Base-by-base conservation (phyloP, 202 grass and related monocot species). In the Carex sylvatica region DNA sequence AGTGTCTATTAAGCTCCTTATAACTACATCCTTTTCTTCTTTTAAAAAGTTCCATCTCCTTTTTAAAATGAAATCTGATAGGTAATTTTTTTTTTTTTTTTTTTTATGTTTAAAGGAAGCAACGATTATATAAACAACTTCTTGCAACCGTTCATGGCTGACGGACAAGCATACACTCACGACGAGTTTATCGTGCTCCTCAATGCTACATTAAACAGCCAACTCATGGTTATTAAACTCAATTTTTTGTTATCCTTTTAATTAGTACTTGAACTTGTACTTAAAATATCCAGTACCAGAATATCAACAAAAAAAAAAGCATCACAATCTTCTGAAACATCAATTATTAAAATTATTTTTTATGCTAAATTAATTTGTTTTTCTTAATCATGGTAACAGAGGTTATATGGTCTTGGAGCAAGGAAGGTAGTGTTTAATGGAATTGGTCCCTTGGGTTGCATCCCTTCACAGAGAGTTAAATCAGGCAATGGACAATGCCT, bases 81-180 rank as follows among this genome's bases (percentile, higher is more conserved):
- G 9, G 12, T 3, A 28, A n/a, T n/a, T n/a, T n/a, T n/a, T 35
- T 35, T 35, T 36, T 36, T 4, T 35, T 40, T 62, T 15, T 60
- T 22, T 18, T 62, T 20, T 68, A 65, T 55, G 13, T 83, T 38
- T 66, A 55, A 30, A 98, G 91, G 96, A 84, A 98, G 96, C 96
- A 99, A 95, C 79, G 96, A 95, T 64, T 99, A 99, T 81, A 82
- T 99, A 51, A 99, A 95, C 91, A 99, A 99, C 83, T 99, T 88
- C 89, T 74, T 99, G 72, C 96, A 90, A 11, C 91, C 96, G 12
- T 90, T 99, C 85, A 88, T 95, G 86, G 92, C 91, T 19, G 96
- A 99, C 54, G 93, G 91, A 62, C 85, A 88, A 67, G 65, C 85
- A 7, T 99, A 99, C 74, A 95, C 91, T 7, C 86, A 93, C 81